Percentiles rank a stretch among this genome's conserved stretches.
Evolutionary conservation across 768 basidiomycete genomes (phyloP).

Genomic region (Suillus spraguei): DNA sequence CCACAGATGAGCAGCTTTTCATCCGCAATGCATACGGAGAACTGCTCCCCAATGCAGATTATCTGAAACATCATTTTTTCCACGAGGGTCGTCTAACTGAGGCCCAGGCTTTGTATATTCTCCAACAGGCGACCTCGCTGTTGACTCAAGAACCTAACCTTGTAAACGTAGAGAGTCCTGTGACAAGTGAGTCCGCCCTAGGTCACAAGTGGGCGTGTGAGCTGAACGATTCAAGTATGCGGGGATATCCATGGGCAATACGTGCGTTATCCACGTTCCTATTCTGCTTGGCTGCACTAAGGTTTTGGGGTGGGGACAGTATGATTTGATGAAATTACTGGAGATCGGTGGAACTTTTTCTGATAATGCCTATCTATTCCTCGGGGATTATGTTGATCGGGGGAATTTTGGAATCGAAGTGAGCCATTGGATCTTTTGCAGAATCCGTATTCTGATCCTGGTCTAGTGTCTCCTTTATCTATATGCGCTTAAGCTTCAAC

Average conservation of each 20-base stretch:
- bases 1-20: slow-evolving; percentile 78
- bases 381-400: slow-evolving; percentile 97
- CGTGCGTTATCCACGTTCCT: slow-evolving; percentile 45
- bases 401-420: slow-evolving; percentile 90
- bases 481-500: slow-evolving; percentile 90
- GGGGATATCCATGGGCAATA: slow-evolving; percentile 99
- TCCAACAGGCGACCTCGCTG: slow-evolving; percentile 66
- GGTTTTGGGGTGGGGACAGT: slow-evolving; percentile 48
- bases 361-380: slow-evolving; percentile 88
- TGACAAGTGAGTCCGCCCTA: slow-evolving; percentile 68
- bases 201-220: slow-evolving; percentile 15
- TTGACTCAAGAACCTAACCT: slow-evolving; percentile 82
- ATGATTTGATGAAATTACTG: slow-evolving; percentile 97
- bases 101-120: slow-evolving; percentile 81
- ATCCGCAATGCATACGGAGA: slow-evolving; percentile 50
- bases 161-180: slow-evolving; percentile 83
- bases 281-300: slow-evolving; percentile 3
- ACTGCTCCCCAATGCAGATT: slow-evolving; percentile 70
- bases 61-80: slow-evolving; percentile 89
- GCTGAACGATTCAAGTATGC: slow-evolving; percentile 60
- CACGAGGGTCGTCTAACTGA: slow-evolving; percentile 84
- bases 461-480: slow-evolving; percentile 86
- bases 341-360: slow-evolving; percentile 88
- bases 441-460: slow-evolving; percentile 8
- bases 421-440: slow-evolving; percentile 17